These are phyloP conservation scores for Candida silvatica DNA, from an alignment of 805 yeast species.

Conservation along the genomic window DNA sequence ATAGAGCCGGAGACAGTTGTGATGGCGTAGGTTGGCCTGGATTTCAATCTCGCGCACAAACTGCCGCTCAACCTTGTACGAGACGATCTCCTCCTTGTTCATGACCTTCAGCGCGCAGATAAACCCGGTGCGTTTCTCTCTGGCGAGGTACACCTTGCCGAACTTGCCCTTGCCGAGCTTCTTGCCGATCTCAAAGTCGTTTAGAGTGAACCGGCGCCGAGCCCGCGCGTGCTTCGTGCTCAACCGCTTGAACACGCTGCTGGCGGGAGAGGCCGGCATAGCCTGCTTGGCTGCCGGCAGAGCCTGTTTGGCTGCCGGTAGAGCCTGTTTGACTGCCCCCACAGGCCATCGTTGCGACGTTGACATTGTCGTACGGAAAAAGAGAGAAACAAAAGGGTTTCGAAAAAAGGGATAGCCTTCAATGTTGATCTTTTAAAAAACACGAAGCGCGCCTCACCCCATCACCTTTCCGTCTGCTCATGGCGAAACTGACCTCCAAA, in stretches of 20 bases:
- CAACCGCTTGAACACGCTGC: slow-evolving; percentile 15
- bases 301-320: no score
- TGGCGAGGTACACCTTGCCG: slow-evolving; percentile 87
- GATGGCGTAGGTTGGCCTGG: slow-evolving; percentile 72
- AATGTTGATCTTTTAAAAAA: background rate
- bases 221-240: slow-evolving; percentile 11
- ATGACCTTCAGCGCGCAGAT: slow-evolving; percentile 87
- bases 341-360: no score
- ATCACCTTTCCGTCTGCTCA: no score
- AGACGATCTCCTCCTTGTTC: slow-evolving; percentile 73
- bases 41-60: slow-evolving; percentile 88
- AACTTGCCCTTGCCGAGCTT: slow-evolving; percentile 89
- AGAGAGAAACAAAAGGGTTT: no score
- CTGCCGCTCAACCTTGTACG: slow-evolving; percentile 73
- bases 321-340: no score
- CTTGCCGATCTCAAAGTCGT: slow-evolving; percentile 79
- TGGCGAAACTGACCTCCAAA: background rate
- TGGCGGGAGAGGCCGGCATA: background rate
- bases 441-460: no score
- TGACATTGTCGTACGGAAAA: no score
- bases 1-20: slow-evolving; percentile 69
- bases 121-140: slow-evolving; percentile 65
- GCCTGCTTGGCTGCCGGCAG: background rate
- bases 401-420: background rate
- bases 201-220: slow-evolving; percentile 17